Evolutionary conservation across 306 rosid species (phyloP), one percentile per base, ranked within the genome.

Genomic region (Geum urbanum): DNA sequence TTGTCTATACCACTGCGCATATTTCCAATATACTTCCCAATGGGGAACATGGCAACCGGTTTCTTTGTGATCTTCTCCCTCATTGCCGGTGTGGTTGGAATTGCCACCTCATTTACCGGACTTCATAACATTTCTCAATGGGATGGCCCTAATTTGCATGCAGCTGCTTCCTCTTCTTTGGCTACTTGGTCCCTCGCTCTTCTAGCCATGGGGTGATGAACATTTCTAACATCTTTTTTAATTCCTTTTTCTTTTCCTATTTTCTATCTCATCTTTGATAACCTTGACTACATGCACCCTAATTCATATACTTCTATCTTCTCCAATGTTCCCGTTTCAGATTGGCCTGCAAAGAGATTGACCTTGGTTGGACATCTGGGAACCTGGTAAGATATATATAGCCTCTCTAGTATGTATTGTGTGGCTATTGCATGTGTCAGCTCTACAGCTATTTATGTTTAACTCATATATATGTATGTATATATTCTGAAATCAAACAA

Each of bases 1-100:
- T 67, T 88, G 74, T 53, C 90, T 5, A 43, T 61, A 65, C 96
- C 96, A 0, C 90, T 87, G 16, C 84, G 60, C 12, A 71, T 94
- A 72, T 94, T 94, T 75, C 99, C 97, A 6, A 84, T 94, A 63
- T 94, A 78, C 83, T 81, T 88, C 59, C 92, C 97, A n/a, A 65
- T 91, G 7, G 99, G 99, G 44, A 94, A 88, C 72, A 74, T 81
- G 90, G 87, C 96, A 47, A 91, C 99, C 0, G 99, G 99, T 39
- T 76, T 81, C 74, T 85, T 91, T 66, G 72, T 94, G 40, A 66
- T 87, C 16, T 83, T 94, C 68, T 72, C 96, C 43, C 96, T 94
- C 37, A 57, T 91, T 74, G 95, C 96, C 54, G 97, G 95, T n/a
- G 92, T 94, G 66, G 87, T 94, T 69, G 99, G 99, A 20, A 74